A percentile compares a stretch with the other conserved stretches of the same genome.
Conservation (phyloP, 192 early-diverging fungal genomes). For the Allomyces arbusculus region DNA sequence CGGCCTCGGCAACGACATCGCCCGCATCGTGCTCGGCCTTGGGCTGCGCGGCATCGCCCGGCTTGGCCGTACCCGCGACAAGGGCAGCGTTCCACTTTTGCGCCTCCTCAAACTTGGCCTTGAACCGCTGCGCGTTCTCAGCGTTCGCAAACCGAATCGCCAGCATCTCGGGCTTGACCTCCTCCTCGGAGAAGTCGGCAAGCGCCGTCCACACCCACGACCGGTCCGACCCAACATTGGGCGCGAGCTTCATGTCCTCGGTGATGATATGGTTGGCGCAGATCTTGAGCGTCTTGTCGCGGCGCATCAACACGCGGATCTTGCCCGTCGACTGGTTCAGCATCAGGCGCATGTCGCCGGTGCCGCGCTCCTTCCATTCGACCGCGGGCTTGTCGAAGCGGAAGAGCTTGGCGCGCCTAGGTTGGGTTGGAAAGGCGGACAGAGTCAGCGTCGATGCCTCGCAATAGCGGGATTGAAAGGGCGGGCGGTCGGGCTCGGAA, state of each 20-base stretch:
- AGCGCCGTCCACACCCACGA: conserved; percentile 94
- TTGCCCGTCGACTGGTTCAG: conserved; percentile 76
- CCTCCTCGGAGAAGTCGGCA: conserved; percentile 79
- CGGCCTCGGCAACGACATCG: not conserved
- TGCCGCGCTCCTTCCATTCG: conserved; percentile 99
- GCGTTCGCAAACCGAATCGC: conserved; percentile 92
- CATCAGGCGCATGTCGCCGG: conserved; percentile 89
- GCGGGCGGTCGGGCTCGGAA: not conserved
- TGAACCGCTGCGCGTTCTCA: conserved; percentile 82
- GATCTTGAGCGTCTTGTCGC: conserved; percentile 96
- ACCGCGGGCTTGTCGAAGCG: conserved; percentile 75
- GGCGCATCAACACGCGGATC: conserved; percentile 93
- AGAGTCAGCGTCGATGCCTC: not conserved
- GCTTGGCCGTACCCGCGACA: conserved; percentile 4
- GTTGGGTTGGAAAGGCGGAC: not conserved
- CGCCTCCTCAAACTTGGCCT: conserved; percentile 60
- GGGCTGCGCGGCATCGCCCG: not conserved
- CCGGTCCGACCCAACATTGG: conserved; percentile 95
- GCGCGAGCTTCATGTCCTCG: conserved; percentile 64
- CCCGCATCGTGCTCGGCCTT: not conserved
- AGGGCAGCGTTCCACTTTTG: conserved; percentile 31
- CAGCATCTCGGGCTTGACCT: conserved; percentile 58
- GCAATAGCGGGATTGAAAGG: not conserved
- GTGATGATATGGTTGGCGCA: conserved; percentile 96
- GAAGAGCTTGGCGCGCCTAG: conserved; percentile 91